Percentiles rank a stretch among this genome's conserved stretches.
Evolutionary conservation across 192 early-diverging fungal species (phyloP).

Genomic region (Linnemannia hyalina): DNA sequence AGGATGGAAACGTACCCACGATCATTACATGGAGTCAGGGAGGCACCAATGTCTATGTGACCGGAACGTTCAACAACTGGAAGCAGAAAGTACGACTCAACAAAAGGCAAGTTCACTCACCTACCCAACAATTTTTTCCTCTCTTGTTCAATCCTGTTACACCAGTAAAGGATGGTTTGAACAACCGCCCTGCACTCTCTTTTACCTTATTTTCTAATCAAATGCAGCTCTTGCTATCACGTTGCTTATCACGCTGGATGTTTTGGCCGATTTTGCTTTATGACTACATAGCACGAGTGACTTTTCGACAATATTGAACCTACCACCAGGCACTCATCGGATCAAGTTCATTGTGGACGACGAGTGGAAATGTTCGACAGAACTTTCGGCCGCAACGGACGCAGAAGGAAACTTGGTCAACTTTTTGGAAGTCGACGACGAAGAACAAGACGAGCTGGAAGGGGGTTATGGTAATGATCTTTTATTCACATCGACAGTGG

Average conservation of each 20-base stretch:
- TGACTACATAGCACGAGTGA: constrained; percentile 70
- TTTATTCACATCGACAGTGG: background rate
- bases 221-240: constrained; percentile 8
- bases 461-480: constrained; percentile 36
- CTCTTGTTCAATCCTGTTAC: background rate
- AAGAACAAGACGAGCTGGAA: constrained; percentile 74
- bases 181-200: no score
- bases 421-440: constrained; percentile 87
- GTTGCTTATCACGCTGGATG: constrained; percentile 2
- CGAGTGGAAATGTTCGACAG: constrained; percentile 96
- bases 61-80: constrained; percentile 98
- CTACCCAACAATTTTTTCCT: background rate
- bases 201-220: constrained; percentile 11
- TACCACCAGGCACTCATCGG: constrained; percentile 94
- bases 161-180: background rate
- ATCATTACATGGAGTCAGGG: constrained; percentile 91
- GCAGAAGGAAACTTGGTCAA: constrained; percentile 97
- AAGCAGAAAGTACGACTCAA: constrained; percentile 89
- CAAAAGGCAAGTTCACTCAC: constrained; percentile 56
- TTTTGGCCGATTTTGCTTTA: constrained; percentile 7
- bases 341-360: constrained; percentile 99
- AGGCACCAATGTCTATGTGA: constrained; percentile 89
- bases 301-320: constrained; percentile 85
- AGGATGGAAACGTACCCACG: constrained; percentile 77
- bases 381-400: constrained; percentile 91